Conservation (phyloP, 208 protist genomes). For the Crithidia expoeki region DNA sequence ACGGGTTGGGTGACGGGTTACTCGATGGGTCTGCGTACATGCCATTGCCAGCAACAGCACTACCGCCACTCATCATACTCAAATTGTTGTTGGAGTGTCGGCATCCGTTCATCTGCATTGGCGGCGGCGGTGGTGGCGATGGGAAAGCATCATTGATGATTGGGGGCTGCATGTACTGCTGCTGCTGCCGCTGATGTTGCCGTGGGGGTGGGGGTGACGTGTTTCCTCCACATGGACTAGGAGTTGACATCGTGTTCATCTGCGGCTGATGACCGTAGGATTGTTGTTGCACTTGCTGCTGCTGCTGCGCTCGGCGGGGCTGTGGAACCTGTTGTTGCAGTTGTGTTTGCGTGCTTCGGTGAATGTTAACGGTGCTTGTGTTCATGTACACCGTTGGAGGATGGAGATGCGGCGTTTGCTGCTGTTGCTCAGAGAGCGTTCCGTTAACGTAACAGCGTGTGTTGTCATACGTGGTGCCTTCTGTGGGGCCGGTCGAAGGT, state of each 20-base stretch:
- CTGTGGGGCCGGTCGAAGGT: conserved; percentile 12
- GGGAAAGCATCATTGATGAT: background rate
- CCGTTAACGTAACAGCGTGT: background rate
- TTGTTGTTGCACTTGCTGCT: conserved; percentile 12
- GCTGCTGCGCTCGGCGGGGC: conserved; percentile 7
- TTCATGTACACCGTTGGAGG: conserved; percentile 29
- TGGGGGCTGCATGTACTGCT: background rate
- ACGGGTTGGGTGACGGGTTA: conserved; percentile 1
- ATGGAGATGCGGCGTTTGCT: conserved; percentile 23
- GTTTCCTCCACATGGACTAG: background rate
- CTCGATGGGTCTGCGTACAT: conserved; percentile 4
- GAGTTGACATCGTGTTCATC: background rate
- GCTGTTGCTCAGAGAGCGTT: background rate
- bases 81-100: conserved; percentile 5
- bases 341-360: background rate
- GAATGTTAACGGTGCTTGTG: conserved; percentile 2
- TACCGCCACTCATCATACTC: conserved; percentile 2
- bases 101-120: background rate
- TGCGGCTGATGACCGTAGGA: conserved; percentile 1
- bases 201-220: background rate
- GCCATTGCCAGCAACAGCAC: conserved; percentile 1
- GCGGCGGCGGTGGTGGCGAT: background rate
- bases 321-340: background rate
- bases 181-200: background rate
- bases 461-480: background rate